Evolutionary conservation across 352 stramenopile genomes (phyloP).

Genomic region (Aphanomyces euteiches): DNA sequence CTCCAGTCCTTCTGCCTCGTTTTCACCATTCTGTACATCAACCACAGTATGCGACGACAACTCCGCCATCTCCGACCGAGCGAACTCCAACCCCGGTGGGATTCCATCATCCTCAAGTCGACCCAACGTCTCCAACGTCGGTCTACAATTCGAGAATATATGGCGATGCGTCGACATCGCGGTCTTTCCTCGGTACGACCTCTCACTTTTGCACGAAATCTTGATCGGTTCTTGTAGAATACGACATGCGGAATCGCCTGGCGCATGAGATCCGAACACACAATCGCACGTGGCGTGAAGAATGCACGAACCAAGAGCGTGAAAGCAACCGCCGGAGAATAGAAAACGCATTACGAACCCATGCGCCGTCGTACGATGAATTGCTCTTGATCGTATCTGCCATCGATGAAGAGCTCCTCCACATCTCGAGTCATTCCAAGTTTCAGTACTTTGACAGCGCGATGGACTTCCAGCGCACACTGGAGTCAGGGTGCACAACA

Average conservation of each 20-base stretch:
- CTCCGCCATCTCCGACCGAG: neutral
- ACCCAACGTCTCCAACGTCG: conserved; percentile 40
- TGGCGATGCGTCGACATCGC: conserved; percentile 30
- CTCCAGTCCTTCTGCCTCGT: too few relatives aligned
- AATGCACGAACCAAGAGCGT: conserved; percentile 54
- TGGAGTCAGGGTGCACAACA: conserved; percentile 8
- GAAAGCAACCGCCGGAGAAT: conserved; percentile 62
- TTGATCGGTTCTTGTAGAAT: conserved; percentile 13
- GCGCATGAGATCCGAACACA: conserved; percentile 42
- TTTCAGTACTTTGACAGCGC: conserved; percentile 53
- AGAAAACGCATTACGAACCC: conserved; percentile 48
- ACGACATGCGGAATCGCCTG: conserved; percentile 38
- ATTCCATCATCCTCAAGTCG: conserved; percentile 3
- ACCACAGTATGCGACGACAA: too few relatives aligned
- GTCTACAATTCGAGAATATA: conserved; percentile 33
- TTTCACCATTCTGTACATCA: too few relatives aligned
- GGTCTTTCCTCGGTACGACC: conserved; percentile 9
- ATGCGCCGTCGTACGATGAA: conserved; percentile 61
- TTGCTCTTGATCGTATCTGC: conserved; percentile 57
- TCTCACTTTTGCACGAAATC: neutral
- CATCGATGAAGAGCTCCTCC: conserved; percentile 76
- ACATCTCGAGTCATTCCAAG: conserved; percentile 64
- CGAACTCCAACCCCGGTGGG: neutral
- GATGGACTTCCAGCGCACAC: conserved; percentile 28
- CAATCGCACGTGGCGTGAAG: conserved; percentile 48